Evolutionary conservation across 2,329 filamentous ascomycete species (phyloP), one percentile per base, ranked within the genome.

Genomic region (Trichoderma simmonsii): DNA sequence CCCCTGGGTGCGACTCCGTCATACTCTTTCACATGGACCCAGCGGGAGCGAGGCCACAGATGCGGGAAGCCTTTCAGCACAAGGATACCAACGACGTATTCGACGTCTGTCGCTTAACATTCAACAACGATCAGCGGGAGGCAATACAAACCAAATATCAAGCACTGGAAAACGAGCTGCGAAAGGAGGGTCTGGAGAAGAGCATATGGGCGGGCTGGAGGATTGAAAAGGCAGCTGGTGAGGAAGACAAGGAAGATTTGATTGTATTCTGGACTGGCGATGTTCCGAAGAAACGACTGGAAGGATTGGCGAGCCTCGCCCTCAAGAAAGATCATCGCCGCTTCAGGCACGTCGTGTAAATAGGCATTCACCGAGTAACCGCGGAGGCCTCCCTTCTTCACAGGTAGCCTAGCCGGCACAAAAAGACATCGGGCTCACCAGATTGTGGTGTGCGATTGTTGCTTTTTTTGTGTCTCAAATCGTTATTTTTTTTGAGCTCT

Each of bases 1-100:
- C 78, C 6, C 77, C 80, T 6, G 80, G 78, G 2, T 74, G 76
- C 14, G 72, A 75, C 36, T 75, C 78, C 32, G 77, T 84, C n/a
- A 64, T 81, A 36, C 76, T 85, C 51, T 83, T 83, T 71, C 85
- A 87, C 76, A 73, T 85, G 61, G 77, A 81, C 2, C 75, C 80
- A n/a, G 80, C 79, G 34, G 78, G 79, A 12, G 70, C 69, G 5
- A 72, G 75, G 39, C 7, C 60, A 3, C 75, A 79, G 28, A 73
- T 79, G 14, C 74, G 77, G 18, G 75, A 73, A 6, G 75, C 79
- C 8, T 74, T 80, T 11, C 71, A 76, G 18, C 71, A 74, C 24
- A 74, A 74, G n/a, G 75, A 75, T 0, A 51, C 72, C 15, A 73
- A 74, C 11, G 75, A 75, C 1, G 39, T 68, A n/a, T 74, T 87